These are phyloP conservation scores for Tremella mesenterica DNA, from an alignment of 768 basidiomycete genomes.

Conservation along the genomic window DNA sequence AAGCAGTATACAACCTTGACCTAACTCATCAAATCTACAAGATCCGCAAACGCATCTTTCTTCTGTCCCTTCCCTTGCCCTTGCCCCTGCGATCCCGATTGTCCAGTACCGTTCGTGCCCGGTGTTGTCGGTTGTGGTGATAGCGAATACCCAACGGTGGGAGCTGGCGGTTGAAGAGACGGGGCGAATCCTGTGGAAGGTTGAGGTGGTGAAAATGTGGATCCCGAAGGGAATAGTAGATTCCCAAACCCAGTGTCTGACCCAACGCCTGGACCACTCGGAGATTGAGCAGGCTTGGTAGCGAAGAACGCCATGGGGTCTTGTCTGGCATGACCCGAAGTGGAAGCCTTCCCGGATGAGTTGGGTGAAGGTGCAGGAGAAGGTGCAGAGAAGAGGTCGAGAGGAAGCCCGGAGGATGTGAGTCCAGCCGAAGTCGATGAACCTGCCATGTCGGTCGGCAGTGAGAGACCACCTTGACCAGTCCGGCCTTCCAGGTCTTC, in stretches of 20 bases:
- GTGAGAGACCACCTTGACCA: slow-evolving; percentile 32
- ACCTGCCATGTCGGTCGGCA: slow-evolving; percentile 11
- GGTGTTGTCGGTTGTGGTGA: slow-evolving; percentile 14
- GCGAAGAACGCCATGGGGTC: slow-evolving; percentile 44
- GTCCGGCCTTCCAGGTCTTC: slow-evolving; percentile 32
- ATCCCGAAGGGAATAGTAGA: neutral
- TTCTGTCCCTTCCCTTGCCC: too few relatives aligned
- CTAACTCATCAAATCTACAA: slow-evolving; percentile 41
- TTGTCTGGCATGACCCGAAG: slow-evolving; percentile 11
- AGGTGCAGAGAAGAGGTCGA: slow-evolving; percentile 40
- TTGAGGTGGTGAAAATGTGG: neutral
- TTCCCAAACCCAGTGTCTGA: neutral
- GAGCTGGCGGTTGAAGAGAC: slow-evolving; percentile 8
- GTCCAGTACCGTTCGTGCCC: slow-evolving; percentile 7
- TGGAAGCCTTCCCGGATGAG: slow-evolving; percentile 2
- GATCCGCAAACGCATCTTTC: slow-evolving; percentile 46
- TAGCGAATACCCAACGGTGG: slow-evolving; percentile 20
- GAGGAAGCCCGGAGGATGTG: slow-evolving; percentile 37
- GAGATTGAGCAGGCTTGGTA: slow-evolving; percentile 8
- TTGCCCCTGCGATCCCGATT: slow-evolving; percentile 6
- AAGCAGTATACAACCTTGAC: too few relatives aligned
- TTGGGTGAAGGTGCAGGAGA: slow-evolving; percentile 15
- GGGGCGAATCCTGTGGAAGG: slow-evolving; percentile 1
- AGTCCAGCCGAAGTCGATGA: slow-evolving; percentile 11
- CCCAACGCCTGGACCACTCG: neutral